A percentile compares a stretch with the other conserved stretches of the same genome.
Evolutionary conservation across 2,329 filamentous ascomycete species (phyloP).

Genomic region (Didymella exigua): DNA sequence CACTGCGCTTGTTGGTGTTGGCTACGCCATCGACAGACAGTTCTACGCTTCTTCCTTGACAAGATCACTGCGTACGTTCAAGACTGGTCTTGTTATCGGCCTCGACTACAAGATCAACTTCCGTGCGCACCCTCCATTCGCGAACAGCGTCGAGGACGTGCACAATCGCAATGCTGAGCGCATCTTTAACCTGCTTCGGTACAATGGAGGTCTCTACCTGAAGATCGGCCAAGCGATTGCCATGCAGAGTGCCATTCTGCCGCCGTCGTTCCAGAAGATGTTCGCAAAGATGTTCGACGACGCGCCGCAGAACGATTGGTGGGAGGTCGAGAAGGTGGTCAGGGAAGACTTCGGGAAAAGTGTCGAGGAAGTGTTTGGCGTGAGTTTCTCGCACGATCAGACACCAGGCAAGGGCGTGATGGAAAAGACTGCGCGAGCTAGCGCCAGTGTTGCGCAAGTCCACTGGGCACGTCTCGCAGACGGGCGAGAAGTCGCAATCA

Average conservation of each 20-base stretch:
- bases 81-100: slow-evolving; percentile 77
- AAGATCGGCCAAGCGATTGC: slow-evolving; percentile 99
- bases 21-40: slow-evolving; percentile 73
- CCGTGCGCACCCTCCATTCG: slow-evolving; percentile 74
- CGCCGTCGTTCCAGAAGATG: slow-evolving; percentile 95
- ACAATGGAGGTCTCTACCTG: slow-evolving; percentile 91
- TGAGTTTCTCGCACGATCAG: slow-evolving; percentile 73
- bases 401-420: slow-evolving; percentile 65
- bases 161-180: slow-evolving; percentile 84
- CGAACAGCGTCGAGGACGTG: slow-evolving; percentile 74
- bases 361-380: slow-evolving; percentile 89
- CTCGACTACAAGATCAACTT: slow-evolving; percentile 98
- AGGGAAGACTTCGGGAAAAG: slow-evolving; percentile 82
- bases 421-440: slow-evolving; percentile 75
- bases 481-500: slow-evolving; percentile 90
- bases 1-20: slow-evolving; percentile 62
- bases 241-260: slow-evolving; percentile 94
- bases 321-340: slow-evolving; percentile 82
- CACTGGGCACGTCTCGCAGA: slow-evolving; percentile 89
- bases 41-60: slow-evolving; percentile 79
- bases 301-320: slow-evolving; percentile 90
- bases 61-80: slow-evolving; percentile 82
- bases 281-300: slow-evolving; percentile 97
- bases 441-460: slow-evolving; percentile 93
- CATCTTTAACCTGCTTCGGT: slow-evolving; percentile 77